phyloP scores from a whole-genome alignment of 2,329 filamentous ascomycete genomes.

The Dryadomyces quercivorus region DNA sequence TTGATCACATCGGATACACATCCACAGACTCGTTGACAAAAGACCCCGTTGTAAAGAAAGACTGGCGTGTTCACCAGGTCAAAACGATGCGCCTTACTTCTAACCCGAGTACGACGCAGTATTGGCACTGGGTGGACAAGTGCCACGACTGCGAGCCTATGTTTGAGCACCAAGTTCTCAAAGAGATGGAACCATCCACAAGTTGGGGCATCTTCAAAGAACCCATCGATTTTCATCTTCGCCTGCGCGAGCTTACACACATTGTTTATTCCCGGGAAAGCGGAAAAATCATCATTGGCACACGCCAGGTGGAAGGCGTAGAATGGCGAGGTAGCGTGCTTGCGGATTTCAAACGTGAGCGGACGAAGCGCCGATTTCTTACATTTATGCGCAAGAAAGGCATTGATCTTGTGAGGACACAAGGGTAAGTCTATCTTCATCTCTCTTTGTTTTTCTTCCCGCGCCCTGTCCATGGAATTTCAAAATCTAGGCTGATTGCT shows the following conservation, averaged over 20 bases:
- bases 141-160: slow-evolving; percentile 16
- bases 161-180: slow-evolving; percentile 43
- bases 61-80: slow-evolving; percentile 41
- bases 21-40: slow-evolving; percentile 38
- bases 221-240: slow-evolving; percentile 37
- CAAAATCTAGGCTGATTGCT: not conserved
- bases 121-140: slow-evolving; percentile 37
- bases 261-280: slow-evolving; percentile 31
- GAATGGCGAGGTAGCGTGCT: slow-evolving; percentile 33
- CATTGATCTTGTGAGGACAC: slow-evolving; percentile 26
- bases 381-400: slow-evolving; percentile 31
- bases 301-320: slow-evolving; percentile 19
- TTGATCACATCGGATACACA: slow-evolving; percentile 34
- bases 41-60: slow-evolving; percentile 29
- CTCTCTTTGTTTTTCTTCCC: not conserved
- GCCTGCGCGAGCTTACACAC: slow-evolving; percentile 31
- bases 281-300: slow-evolving; percentile 29
- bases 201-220: slow-evolving; percentile 38
- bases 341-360: slow-evolving; percentile 37
- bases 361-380: slow-evolving; percentile 41
- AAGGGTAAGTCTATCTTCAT: slow-evolving; percentile 24
- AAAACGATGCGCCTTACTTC: slow-evolving; percentile 35
- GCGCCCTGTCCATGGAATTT: not conserved
- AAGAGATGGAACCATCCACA: slow-evolving; percentile 25
- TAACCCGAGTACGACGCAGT: slow-evolving; percentile 36